phyloP scores from a whole-genome alignment of 225 moss, liverwort and hornwort genomes.

The Pleurozium schreberi region DNA sequence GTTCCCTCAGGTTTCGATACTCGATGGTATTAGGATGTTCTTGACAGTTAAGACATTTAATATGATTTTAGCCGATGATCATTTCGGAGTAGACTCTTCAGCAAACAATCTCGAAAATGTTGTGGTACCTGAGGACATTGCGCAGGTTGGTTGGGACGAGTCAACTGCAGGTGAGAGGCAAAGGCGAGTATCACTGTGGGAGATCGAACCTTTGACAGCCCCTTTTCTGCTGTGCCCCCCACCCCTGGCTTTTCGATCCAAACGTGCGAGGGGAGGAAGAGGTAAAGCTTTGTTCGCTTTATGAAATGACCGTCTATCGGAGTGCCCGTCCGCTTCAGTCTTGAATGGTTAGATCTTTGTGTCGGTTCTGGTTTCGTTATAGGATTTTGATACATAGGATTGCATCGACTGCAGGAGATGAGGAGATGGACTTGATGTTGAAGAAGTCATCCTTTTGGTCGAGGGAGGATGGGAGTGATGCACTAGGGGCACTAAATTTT shows the following conservation, averaged over 20 bases:
- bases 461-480: constrained; percentile 24
- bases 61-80: neutral
- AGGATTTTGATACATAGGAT: neutral
- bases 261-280: constrained; percentile 60
- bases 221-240: constrained; percentile 87
- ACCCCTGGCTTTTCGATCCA: constrained; percentile 63
- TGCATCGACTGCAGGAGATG: constrained; percentile 49
- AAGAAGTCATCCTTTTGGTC: constrained; percentile 74
- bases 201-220: constrained; percentile 88
- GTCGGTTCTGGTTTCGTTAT: neutral
- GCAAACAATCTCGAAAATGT: neutral
- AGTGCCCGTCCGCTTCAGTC: neutral
- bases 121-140: neutral
- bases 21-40: neutral
- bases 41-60: neutral
- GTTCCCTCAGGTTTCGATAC: neutral
- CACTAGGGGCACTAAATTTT: constrained; percentile 20
- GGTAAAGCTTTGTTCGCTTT: constrained; percentile 6
- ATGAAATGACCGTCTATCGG: neutral
- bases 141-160: constrained; percentile 96
- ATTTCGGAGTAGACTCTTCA: neutral
- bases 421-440: constrained; percentile 59
- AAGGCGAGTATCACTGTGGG: constrained; percentile 84
- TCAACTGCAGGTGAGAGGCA: constrained; percentile 95
- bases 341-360: neutral